Evolutionary conservation across 768 basidiomycete genomes (phyloP), one percentile per base, ranked within the genome.

Genomic region (Rhodotorula taiwanensis): DNA sequence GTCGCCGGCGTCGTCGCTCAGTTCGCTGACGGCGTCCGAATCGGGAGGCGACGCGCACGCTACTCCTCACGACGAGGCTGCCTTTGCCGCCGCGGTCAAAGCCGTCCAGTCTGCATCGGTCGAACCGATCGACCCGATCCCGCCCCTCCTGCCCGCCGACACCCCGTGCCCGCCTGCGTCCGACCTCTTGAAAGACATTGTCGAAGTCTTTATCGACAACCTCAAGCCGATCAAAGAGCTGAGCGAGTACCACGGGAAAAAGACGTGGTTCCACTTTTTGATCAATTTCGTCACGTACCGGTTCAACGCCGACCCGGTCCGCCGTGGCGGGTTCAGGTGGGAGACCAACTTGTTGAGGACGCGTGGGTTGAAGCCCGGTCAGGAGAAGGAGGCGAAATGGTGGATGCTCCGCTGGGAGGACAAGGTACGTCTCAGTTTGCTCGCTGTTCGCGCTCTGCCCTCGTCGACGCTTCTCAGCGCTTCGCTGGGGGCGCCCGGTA

Each of bases 211-310:
- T 28, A 55, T 52, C 33, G 31, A 39, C 13, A 47, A 52, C 49
- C 52, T 60, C 31, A 23, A 11, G 14, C 21, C 5, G n/a, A 33
- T 52, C 18, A 33, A 50, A 11, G 64, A 65, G 21, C 33, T 65
- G 44, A 60, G 43, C 47, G 58, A 65, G 30, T 65, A 65, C 54
- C 64, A 65, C 44, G 64, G 64, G 25, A 49, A 52, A 27, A 65
- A 65, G 50, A 65, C 64, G 15, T 65, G 64, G 64, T 65, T 65
- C 50, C 59, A 59, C 43, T 65, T 59, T 27, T 21, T 65, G 28
- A 65, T 65, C 64, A 65, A 65, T 42, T 65, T 65, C 42, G 64
- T 60, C 23, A 41, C 34, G 21, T 43, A 47, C 25, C 30, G 64
- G 11, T 16, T 64, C 34, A 6, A 21, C 5, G 21, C 23, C 11